Evolutionary conservation across 192 early-diverging fungal genomes (phyloP).

Genomic region (Funneliformis mosseae): DNA sequence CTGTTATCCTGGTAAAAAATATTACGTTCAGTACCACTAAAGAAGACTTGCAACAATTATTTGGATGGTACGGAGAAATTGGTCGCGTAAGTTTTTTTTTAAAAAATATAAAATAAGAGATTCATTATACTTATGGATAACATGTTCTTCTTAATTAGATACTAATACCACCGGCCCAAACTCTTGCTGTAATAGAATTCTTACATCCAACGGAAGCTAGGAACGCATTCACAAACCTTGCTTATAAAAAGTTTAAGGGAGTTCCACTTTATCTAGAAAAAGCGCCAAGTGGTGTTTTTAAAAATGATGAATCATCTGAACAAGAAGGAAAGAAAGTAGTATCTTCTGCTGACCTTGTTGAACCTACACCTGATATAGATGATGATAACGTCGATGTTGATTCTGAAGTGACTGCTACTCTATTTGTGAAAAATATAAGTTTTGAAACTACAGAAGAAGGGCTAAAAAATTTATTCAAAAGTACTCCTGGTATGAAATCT

Average conservation of each 20-base stretch:
- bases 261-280: constrained; percentile 92
- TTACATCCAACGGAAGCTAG: constrained; percentile 88
- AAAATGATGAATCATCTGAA: constrained; percentile 45
- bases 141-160: constrained; percentile 38
- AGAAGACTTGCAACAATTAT: constrained; percentile 78
- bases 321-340: constrained; percentile 45
- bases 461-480: constrained; percentile 72
- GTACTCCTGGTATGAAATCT: constrained; percentile 76
- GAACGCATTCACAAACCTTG: constrained; percentile 82
- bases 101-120: neutral
- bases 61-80: constrained; percentile 86
- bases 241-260: constrained; percentile 91
- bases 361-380: constrained; percentile 46
- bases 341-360: constrained; percentile 53
- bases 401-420: constrained; percentile 62
- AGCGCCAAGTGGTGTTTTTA: constrained; percentile 86
- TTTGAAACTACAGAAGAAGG: constrained; percentile 87
- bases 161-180: constrained; percentile 87
- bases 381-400: constrained; percentile 53
- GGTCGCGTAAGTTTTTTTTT: constrained; percentile 63
- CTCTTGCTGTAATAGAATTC: constrained; percentile 94
- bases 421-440: constrained; percentile 97
- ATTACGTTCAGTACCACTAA: constrained; percentile 82
- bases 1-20: constrained; percentile 95
- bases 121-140: neutral